These are phyloP conservation scores for Coemansia guatemalensis DNA, from an alignment of 192 early-diverging fungal genomes.

Conservation along the genomic window DNA sequence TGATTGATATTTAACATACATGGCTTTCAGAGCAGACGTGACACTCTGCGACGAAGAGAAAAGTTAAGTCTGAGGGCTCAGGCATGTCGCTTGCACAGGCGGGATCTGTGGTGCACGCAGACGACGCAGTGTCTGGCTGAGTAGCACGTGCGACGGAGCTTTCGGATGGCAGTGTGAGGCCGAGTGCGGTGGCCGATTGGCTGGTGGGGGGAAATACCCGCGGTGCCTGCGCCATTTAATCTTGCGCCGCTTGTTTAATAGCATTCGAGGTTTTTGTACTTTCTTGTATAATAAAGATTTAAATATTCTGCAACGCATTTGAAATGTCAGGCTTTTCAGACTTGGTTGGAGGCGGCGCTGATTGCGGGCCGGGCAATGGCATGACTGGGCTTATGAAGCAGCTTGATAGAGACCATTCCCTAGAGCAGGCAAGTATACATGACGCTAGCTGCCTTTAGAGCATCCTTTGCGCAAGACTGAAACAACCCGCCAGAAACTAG, in stretches of 20 bases:
- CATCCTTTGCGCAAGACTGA: neutral
- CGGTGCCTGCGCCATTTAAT: neutral
- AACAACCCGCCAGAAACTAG: neutral
- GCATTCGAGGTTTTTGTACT: neutral
- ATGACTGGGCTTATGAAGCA: constrained; percentile 78
- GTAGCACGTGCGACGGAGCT: neutral
- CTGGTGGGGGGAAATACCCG: neutral
- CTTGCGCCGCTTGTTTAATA: neutral
- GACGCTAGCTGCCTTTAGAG: neutral
- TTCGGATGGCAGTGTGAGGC: neutral
- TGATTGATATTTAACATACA: constrained; percentile 30
- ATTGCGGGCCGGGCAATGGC: constrained; percentile 77
- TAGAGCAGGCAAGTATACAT: constrained; percentile 68
- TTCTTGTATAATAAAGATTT: neutral
- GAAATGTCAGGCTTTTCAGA: constrained; percentile 60
- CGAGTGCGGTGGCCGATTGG: neutral
- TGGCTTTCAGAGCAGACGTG: constrained; percentile 43
- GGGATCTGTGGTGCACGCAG: too few species aligned
- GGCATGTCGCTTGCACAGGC: neutral
- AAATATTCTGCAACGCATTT: neutral
- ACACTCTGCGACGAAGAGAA: constrained; percentile 35
- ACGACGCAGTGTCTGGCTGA: neutral
- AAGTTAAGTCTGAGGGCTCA: constrained; percentile 31
- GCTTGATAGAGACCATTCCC: constrained; percentile 71
- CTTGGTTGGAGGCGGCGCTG: constrained; percentile 63